Base-by-base conservation (phyloP, 306 rosid genomes). In the Inga leiocalycina region DNA sequence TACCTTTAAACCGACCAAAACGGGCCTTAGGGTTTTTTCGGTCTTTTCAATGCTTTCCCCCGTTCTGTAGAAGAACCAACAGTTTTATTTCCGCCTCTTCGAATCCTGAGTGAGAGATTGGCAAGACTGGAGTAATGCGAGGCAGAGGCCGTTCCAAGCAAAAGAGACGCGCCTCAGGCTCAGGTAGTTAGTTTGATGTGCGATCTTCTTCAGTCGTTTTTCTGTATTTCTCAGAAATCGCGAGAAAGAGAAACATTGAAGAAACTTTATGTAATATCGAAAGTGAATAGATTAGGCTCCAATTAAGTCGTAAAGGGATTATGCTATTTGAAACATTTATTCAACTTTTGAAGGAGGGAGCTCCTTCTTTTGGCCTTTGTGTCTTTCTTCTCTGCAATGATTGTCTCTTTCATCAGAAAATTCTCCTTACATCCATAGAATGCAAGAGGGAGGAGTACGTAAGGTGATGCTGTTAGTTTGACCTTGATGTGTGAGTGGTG, bases 141-240 rank as follows among this genome's bases (percentile, higher is more conserved):
- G 82, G 81, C 71, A 76, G 79, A 88, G 30, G 82, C 80, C 16
- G 54, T 71, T 44, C 75, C 51, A 48, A 39, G 39, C 83, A 83
- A 72, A 83, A 73, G 83, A 78, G 14, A 14, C 81, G 62, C 12
- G 74, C 51, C 51, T 70, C 51, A 43, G 35, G 20, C 35, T 71
- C 75, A 69, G 85, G 85, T 80, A 71, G 13, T 15, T 69, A 45
- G 34, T 10, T 51, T 34, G 20, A 48, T 24, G 20, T 81, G 24
- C 37, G 5, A 24, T 51, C 20, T 82, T 10, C 35, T 54, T 71
- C 49, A 46, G 8, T 49, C 48, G 19, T 54, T 71, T 14, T 14
- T 32, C 11, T 79, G 27, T 34, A 67, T 77, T 86, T 76, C 83
- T 22, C 54, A 34, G 5, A 12, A 19, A 48, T 39, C 11, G 20